A percentile compares a stretch with the other conserved stretches of the same genome.
phyloP scores from a whole-genome alignment of 495 filamentous ascomycete genomes.

The Lineolata rhizophorae region DNA sequence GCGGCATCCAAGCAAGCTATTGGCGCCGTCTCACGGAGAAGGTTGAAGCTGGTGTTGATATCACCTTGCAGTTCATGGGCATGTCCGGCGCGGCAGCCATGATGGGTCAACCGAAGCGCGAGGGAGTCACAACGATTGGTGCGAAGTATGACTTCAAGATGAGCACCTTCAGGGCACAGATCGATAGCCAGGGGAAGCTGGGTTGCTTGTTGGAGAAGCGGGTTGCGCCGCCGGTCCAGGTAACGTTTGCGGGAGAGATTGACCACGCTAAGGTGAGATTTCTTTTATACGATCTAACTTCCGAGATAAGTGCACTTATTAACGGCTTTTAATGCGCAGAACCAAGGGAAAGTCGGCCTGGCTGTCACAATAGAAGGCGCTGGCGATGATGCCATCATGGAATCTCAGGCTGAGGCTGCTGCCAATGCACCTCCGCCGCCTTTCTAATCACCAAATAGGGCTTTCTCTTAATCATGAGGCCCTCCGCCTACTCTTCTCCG shows the following conservation, averaged over 20 bases:
- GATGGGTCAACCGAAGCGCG: slow-evolving; percentile 38
- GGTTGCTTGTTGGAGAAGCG: slow-evolving; percentile 88
- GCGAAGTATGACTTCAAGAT: slow-evolving; percentile 97
- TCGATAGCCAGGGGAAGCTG: slow-evolving; percentile 86
- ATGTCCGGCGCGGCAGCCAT: slow-evolving; percentile 25
- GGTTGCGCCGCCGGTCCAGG: slow-evolving; percentile 66
- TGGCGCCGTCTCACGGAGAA: slow-evolving; percentile 88
- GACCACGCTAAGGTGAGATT: slow-evolving; percentile 81
- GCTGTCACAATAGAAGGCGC: slow-evolving; percentile 85
- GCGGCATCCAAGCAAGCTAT: slow-evolving; percentile 76
- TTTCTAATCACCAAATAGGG: slow-evolving; percentile 14
- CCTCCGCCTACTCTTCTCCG: too few relatives aligned
- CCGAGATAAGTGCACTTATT: not conserved
- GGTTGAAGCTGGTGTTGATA: slow-evolving; percentile 86
- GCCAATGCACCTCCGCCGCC: slow-evolving; percentile 12
- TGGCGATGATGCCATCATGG: slow-evolving; percentile 75
- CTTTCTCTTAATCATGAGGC: too few relatives aligned
- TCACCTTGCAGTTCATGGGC: slow-evolving; percentile 70
- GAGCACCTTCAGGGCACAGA: slow-evolving; percentile 82
- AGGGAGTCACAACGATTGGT: slow-evolving; percentile 76
- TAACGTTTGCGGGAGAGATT: slow-evolving; percentile 93
- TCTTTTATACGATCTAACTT: slow-evolving; percentile 1
- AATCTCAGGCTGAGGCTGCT: slow-evolving; percentile 64
- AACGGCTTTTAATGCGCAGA: slow-evolving; percentile 30
- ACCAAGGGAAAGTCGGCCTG: slow-evolving; percentile 84